phyloP scores from a whole-genome alignment of 208 protist genomes.

The Angomonas ambiguus region DNA sequence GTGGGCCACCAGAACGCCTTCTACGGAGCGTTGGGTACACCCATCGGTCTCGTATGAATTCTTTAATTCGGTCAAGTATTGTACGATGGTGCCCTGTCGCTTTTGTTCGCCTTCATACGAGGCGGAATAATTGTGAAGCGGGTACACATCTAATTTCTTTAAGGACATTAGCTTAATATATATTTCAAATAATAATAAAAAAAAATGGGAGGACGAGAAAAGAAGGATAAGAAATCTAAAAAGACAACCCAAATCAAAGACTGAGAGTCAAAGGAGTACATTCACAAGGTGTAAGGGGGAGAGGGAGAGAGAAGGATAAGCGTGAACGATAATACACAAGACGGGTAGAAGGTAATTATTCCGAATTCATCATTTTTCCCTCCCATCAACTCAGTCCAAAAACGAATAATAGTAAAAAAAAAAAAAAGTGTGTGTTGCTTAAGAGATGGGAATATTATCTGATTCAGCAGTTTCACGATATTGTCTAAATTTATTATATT shows the following conservation, averaged over 20 bases:
- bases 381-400: too few relatives aligned
- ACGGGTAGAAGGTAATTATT: too few relatives aligned
- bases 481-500: slow-evolving; percentile 9
- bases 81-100: slow-evolving; percentile 50
- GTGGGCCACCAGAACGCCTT: slow-evolving; percentile 89
- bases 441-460: neutral
- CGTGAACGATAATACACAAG: too few relatives aligned
- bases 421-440: neutral
- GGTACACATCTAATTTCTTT: slow-evolving; percentile 84
- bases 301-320: too few relatives aligned
- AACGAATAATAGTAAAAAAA: too few relatives aligned
- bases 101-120: slow-evolving; percentile 7
- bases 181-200: slow-evolving; percentile 9
- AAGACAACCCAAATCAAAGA: slow-evolving; percentile 18
- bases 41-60: slow-evolving; percentile 76
- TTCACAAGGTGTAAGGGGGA: too few relatives aligned
- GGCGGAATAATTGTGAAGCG: slow-evolving; percentile 60
- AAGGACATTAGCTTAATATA: slow-evolving; percentile 32
- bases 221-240: slow-evolving; percentile 10
- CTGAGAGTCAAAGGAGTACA: too few relatives aligned
- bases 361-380: too few relatives aligned
- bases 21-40: slow-evolving; percentile 80
- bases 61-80: slow-evolving; percentile 83
- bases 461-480: neutral
- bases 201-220: slow-evolving; percentile 1